phyloP scores from a whole-genome alignment of 306 rosid genomes.

The Begonia loranthoides region DNA sequence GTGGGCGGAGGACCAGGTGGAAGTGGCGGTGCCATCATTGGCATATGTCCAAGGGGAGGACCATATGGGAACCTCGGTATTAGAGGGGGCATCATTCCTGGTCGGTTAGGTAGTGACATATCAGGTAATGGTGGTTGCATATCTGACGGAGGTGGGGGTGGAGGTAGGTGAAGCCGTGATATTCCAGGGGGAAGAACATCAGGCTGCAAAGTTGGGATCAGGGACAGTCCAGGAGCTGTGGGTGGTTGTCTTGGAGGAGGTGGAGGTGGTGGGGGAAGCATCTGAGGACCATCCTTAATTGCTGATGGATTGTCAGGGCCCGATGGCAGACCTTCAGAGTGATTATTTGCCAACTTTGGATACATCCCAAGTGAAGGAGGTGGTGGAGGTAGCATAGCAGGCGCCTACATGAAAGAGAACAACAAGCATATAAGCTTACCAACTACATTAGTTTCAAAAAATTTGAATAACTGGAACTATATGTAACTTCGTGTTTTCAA shows the following conservation, averaged over 20 bases:
- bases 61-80: slow-evolving; percentile 89
- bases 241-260: slow-evolving; percentile 83
- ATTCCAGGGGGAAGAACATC: slow-evolving; percentile 91
- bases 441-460: slow-evolving; percentile 8
- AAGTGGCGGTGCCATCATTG: slow-evolving; percentile 97
- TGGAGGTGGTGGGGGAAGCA: slow-evolving; percentile 74
- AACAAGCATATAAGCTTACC: slow-evolving; percentile 13
- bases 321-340: slow-evolving; percentile 39
- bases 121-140: slow-evolving; percentile 62
- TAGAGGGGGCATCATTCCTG: slow-evolving; percentile 81
- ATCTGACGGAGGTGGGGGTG: slow-evolving; percentile 86
- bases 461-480: background rate
- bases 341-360: slow-evolving; percentile 36
- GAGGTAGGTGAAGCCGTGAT: slow-evolving; percentile 40
- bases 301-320: slow-evolving; percentile 33
- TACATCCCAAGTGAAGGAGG: slow-evolving; percentile 74
- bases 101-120: slow-evolving; percentile 59
- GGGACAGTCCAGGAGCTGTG: slow-evolving; percentile 42
- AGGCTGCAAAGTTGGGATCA: slow-evolving; percentile 48
- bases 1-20: slow-evolving; percentile 99
- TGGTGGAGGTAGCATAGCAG: slow-evolving; percentile 59
- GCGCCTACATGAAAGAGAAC: slow-evolving; percentile 37
- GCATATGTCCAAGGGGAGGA: slow-evolving; percentile 93
- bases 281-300: slow-evolving; percentile 44
- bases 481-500: too few species aligned